These are phyloP conservation scores for Schizopora paradoxa DNA, from an alignment of 1,284 basidiomycete genomes.

Conservation along the genomic window DNA sequence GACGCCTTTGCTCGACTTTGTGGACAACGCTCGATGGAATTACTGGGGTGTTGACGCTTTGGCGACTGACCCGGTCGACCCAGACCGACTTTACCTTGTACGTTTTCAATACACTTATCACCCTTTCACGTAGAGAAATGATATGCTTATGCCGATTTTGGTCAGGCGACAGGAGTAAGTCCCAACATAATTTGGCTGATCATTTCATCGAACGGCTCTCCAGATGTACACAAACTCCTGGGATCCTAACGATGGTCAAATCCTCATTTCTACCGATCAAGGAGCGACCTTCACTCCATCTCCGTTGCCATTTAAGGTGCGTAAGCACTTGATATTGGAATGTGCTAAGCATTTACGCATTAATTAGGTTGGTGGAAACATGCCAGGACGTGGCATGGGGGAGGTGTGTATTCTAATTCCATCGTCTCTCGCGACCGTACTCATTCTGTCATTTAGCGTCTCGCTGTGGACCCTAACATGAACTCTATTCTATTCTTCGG, in stretches of 20 bases:
- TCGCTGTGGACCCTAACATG: conserved; percentile 57
- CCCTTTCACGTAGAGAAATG: too few relatives aligned
- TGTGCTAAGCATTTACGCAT: conserved; percentile 24
- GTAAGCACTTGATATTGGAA: background rate
- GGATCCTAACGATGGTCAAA: conserved; percentile 61
- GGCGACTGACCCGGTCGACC: conserved; percentile 54
- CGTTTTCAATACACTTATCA: conserved; percentile 7
- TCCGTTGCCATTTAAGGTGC: conserved; percentile 55
- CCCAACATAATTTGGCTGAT: background rate
- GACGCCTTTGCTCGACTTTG: conserved; percentile 58
- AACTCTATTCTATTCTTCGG: conserved; percentile 59
- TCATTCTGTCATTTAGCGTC: conserved; percentile 35
- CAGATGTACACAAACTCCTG: conserved; percentile 65
- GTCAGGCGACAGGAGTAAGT: background rate
- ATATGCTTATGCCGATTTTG: background rate
- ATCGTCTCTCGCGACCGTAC: background rate
- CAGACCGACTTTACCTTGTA: conserved; percentile 50
- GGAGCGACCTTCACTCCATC: conserved; percentile 50
- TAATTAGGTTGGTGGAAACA: conserved; percentile 41
- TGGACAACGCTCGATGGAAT: conserved; percentile 49
- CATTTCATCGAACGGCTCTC: conserved; percentile 36
- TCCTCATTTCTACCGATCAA: conserved; percentile 55
- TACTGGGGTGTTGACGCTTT: conserved; percentile 64
- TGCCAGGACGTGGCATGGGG: conserved; percentile 57
- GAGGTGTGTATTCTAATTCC: conserved; percentile 24